phyloP scores from a whole-genome alignment of 495 filamentous ascomycete species.

The Aspergillus egyptiacus region DNA sequence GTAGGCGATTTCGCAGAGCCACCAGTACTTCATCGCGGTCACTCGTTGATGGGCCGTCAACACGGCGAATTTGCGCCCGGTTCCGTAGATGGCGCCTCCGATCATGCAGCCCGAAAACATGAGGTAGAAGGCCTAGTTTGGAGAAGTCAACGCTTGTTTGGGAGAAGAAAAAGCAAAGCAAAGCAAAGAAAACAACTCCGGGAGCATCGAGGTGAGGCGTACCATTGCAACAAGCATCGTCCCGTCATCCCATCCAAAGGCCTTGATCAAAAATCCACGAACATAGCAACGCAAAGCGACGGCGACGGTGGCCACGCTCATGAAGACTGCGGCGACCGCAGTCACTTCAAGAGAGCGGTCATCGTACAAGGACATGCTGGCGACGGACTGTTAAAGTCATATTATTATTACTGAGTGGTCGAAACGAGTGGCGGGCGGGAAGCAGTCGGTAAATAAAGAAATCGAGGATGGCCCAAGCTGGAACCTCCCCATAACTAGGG shows the following conservation, averaged over 20 bases:
- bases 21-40: conserved; percentile 40
- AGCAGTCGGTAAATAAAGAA: too few species aligned
- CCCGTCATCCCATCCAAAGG: conserved; percentile 40
- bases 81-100: conserved; percentile 33
- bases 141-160: too few species aligned
- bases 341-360: conserved; percentile 29
- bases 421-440: too few species aligned
- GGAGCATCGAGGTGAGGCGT: neutral
- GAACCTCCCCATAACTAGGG: too few species aligned
- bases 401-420: too few species aligned
- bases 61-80: conserved; percentile 25
- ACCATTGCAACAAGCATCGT: conserved; percentile 38
- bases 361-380: too few species aligned
- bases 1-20: conserved; percentile 40
- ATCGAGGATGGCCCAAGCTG: too few species aligned
- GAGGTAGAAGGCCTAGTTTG: conserved; percentile 12
- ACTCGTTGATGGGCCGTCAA: conserved; percentile 25
- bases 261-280: conserved; percentile 34
- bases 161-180: too few species aligned
- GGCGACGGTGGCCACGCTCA: conserved; percentile 31
- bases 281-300: conserved; percentile 42
- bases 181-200: too few species aligned
- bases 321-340: conserved; percentile 33
- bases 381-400: too few species aligned
- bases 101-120: conserved; percentile 40